Evolutionary conservation across 2,329 filamentous ascomycete genomes (phyloP), one percentile per base, ranked within the genome.

Genomic region (Fusarium equiseti): DNA sequence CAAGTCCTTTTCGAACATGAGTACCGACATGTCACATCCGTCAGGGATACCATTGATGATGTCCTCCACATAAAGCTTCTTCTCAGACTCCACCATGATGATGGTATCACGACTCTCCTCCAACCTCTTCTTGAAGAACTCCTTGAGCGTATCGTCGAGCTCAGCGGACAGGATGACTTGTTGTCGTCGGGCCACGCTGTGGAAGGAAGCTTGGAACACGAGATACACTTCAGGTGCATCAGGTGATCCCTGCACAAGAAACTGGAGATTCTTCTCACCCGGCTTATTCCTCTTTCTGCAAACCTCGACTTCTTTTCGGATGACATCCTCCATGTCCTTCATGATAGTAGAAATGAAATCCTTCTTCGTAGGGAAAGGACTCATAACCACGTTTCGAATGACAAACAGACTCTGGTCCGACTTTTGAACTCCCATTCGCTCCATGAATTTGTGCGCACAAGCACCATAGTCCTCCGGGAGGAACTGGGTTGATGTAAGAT

Each of bases 311-410:
- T 82, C 80, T 1, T 75, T 57, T 5, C 65, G 62, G 12, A 81
- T 78, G 2, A 76, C 71, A 0, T 77, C 40, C 44, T 77, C 73
- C 29, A 84, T 78, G 20, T 76, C 75, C 0, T 61, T 45, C 11
- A 80, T 81, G 11, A 85, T 56, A 4, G 78, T 75, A 15, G 75
- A 74, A 40, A 83, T 79, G 64, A 85, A 84, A 44, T 80, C 77
- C 2, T 74, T 75, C 18, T 81, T 78, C 3, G 81, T 81, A 0
- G 82, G 80, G 46, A 81, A 84, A 1, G 83, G 82, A 8, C 80
- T 82, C 83, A 86, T 86, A 35, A 84, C 81, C 0, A 85, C 84
- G 27, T 85, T 86, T 11, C 82, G 78, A 11, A 86, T 52, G 2
- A 85, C 83, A 65, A 84, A 81, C 3, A 85, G 71, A 49, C 81